These are phyloP conservation scores for Phialemoniopsis sp. DNA, from an alignment of 2,329 filamentous ascomycete genomes.

Conservation along the genomic window DNA sequence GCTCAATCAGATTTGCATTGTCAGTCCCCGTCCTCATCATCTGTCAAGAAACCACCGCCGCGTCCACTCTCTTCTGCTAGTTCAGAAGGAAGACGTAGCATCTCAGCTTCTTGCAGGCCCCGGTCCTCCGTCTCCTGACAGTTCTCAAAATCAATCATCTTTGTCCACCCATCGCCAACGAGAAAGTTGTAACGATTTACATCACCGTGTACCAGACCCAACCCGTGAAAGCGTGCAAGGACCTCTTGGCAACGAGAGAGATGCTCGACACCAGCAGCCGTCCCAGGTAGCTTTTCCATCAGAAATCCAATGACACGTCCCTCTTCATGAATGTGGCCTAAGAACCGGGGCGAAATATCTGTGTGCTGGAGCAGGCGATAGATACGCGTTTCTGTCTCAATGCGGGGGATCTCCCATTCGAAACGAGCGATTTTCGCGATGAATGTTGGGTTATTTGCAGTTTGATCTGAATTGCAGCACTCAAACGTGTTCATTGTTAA, in stretches of 20 bases:
- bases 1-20: too few relatives aligned
- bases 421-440: constrained; percentile 32
- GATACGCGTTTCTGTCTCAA: constrained; percentile 28
- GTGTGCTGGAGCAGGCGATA: constrained; percentile 28
- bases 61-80: too few relatives aligned
- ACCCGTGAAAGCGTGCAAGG: constrained; percentile 22
- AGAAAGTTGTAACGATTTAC: constrained; percentile 32
- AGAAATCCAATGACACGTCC: constrained; percentile 33
- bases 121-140: too few relatives aligned
- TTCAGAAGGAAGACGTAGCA: too few relatives aligned
- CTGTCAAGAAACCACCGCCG: too few relatives aligned
- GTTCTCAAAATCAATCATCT: constrained; percentile 27
- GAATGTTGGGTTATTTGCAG: too few relatives aligned
- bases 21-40: too few relatives aligned
- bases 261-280: constrained; percentile 19
- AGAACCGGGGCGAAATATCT: constrained; percentile 28
- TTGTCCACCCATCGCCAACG: constrained; percentile 12
- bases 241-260: constrained; percentile 17
- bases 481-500: too few relatives aligned
- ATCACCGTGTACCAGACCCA: constrained; percentile 30
- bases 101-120: too few relatives aligned
- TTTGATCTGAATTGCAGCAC: too few relatives aligned
- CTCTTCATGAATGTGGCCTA: constrained; percentile 30
- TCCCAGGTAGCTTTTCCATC: constrained; percentile 21
- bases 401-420: constrained; percentile 25